Percentiles rank a stretch among this genome's conserved stretches.
Conservation (phyloP, 1,139 yeast species). For the Casaregolazyma lundiana region DNA sequence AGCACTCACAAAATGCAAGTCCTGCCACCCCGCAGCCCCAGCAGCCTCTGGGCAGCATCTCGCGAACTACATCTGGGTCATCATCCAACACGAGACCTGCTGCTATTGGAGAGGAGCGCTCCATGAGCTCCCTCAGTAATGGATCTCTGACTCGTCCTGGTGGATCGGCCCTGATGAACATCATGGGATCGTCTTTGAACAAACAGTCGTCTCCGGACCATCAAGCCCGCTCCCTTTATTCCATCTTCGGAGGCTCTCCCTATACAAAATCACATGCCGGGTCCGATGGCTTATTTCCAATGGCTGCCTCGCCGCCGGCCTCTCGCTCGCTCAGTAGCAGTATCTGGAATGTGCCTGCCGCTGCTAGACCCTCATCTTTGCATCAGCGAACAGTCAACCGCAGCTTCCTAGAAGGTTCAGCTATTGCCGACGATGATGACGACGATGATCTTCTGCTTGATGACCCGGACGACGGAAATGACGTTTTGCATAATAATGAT, state of each 20-base stretch:
- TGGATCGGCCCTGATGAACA: slow-evolving; percentile 8
- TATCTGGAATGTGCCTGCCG: slow-evolving; percentile 9
- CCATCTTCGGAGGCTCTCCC: slow-evolving; percentile 11
- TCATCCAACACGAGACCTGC: slow-evolving; percentile 2
- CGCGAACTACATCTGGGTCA: background rate
- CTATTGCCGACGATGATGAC: slow-evolving; percentile 17
- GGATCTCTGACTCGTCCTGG: slow-evolving; percentile 1
- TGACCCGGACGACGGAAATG: slow-evolving; percentile 2
- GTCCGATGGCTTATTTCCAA: slow-evolving; percentile 7
- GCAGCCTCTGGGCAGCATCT: background rate
- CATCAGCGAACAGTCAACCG: slow-evolving; percentile 1
- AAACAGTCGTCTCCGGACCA: slow-evolving; percentile 2
- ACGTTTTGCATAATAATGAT: slow-evolving; percentile 42
- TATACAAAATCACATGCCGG: slow-evolving; percentile 1
- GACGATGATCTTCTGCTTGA: slow-evolving; percentile 8
- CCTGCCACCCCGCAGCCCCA: background rate
- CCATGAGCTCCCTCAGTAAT: slow-evolving; percentile 1
- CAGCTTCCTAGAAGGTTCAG: slow-evolving; percentile 15
- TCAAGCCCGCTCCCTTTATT: slow-evolving; percentile 8
- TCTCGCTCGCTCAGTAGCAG: slow-evolving; percentile 8
- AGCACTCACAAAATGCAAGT: background rate
- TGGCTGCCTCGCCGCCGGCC: slow-evolving; percentile 10
- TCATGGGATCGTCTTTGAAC: slow-evolving; percentile 3
- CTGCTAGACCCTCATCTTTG: slow-evolving; percentile 6
- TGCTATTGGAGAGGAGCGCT: slow-evolving; percentile 7